Base-by-base conservation (phyloP, 345 rosid genomes). In the Lumnitzera littorea region DNA sequence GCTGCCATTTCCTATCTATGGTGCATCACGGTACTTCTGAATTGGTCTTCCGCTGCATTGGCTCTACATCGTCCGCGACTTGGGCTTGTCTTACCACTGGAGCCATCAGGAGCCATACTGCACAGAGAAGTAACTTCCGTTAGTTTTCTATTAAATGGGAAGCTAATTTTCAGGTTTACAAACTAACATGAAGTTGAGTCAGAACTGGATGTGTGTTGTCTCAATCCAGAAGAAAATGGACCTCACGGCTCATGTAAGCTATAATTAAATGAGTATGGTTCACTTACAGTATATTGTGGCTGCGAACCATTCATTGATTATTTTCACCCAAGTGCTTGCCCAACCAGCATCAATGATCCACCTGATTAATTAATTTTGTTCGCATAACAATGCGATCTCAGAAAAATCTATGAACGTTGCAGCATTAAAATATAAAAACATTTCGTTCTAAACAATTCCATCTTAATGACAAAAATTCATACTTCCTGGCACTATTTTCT, bases 341-440 rank as follows among this genome's bases (percentile, higher is more conserved):
- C 95, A 89, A 2, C 98, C 95, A 57, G 85, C 89, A 66, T 89
- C 96, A 12, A 89, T 89, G 74, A 86, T 85, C 98, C 96, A 91
- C 78, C 98, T 91, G 62, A 51, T 47, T 55, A 49, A 41, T 60
- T 60, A 13, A 14, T 51, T 59, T 48, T 17, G 20, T 15, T 56
- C 48, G 3, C 17, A 25, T 16, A 31, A 20, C 50, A 3, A 41
- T 46, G 14, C 15, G 14, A 50, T 11, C n/a, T 1, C 15, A 29
- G 29, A 24, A 0, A 27, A 48, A 16, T n/a, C 5, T 24, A 46
- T 10, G 31, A 24, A 48, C 12, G 5, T 12, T 12, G 23, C 14
- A 5, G 17, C 8, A 27, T 27, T 5, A 49, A 5, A 4, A 14
- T 3, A 11, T 31, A 51, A n/a, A 31, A 31, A 13, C 41, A 23